phyloP scores from a whole-genome alignment of 2,329 filamentous ascomycete genomes.

The Tolypocladium inflatum region DNA sequence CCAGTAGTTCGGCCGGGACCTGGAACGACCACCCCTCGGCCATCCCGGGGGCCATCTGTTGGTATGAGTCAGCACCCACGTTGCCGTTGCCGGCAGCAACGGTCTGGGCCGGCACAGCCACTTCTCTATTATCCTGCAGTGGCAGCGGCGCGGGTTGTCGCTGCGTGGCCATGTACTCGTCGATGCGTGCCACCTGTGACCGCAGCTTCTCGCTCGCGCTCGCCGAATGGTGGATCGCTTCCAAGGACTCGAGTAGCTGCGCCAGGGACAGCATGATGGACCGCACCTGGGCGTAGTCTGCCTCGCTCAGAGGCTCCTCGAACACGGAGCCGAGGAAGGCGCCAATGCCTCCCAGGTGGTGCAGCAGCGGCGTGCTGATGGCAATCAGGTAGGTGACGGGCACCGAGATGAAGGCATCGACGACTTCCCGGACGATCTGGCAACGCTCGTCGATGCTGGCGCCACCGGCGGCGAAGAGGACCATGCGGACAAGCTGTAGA shows the following conservation, averaged over 20 bases:
- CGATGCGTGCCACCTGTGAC: conserved; percentile 12
- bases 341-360: conserved; percentile 23
- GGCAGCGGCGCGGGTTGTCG: conserved; percentile 1
- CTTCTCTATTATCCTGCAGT: neutral
- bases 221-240: conserved; percentile 10
- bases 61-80: neutral
- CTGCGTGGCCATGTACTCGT: conserved; percentile 12
- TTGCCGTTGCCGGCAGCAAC: neutral
- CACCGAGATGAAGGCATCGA: conserved; percentile 15
- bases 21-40: conserved; percentile 17
- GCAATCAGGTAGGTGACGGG: conserved; percentile 11
- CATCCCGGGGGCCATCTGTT: neutral
- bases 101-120: neutral
- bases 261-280: conserved; percentile 21
- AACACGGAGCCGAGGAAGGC: conserved; percentile 23
- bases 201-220: conserved; percentile 13
- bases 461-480: conserved; percentile 16
- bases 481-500: conserved; percentile 21
- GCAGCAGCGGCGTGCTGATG: conserved; percentile 22
- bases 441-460: conserved; percentile 18
- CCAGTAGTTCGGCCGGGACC: conserved; percentile 41
- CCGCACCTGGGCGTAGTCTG: conserved; percentile 15
- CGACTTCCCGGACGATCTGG: conserved; percentile 17
- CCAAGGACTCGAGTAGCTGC: conserved; percentile 17
- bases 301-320: conserved; percentile 18